Base-by-base conservation (phyloP, 805 yeast genomes). In the Candida chilensis region DNA sequence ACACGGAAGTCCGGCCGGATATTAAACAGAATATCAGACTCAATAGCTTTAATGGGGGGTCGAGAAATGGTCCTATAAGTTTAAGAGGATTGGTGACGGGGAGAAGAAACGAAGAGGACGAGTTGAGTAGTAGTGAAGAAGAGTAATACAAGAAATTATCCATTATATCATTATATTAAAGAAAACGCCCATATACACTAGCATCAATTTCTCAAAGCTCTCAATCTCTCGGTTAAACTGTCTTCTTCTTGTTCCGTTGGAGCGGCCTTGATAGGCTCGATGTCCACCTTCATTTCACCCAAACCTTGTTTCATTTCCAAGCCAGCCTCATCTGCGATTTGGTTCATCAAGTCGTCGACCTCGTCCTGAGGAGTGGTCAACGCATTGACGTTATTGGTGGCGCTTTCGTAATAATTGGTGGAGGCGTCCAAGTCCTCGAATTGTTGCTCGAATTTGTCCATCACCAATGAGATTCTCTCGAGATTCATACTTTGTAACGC, bases 311-410 rank as follows among this genome's bases (percentile, higher is more conserved):
- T 78, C 63, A 88, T 66, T 50, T 92, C 97, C 26, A 92, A 64
- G 2, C 98, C 99, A 1, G 96, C 96, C 50, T 90, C 97, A 50
- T 90, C 97, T 0, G 97, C 97, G 11, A 92, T 88, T 52, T 84
- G 86, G 47, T 69, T 86, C 83, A 90, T 71, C 48, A 90, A 63
- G 36, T 80, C 71, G 48, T 92, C 96, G 20, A 90, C 98, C 39
- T 88, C 92, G 34, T 90, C 97, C 51, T 86, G 95, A 5, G 96
- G 97, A 4, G 95, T 88, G 21, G 82, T 71, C 31, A 83, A 69
- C 0, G 96, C 96, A 45, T 84, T 86, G 32, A 92, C 85, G 34
- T 78, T 83, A 36, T 79, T 78, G 8, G 96, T 87, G 32, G 94
- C 90, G 28, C 76, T 72, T 54, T 90, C 97, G 52, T 92, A 90